These are phyloP conservation scores for Penicillium samsonianum DNA, from an alignment of 495 filamentous ascomycete species.

Conservation along the genomic window DNA sequence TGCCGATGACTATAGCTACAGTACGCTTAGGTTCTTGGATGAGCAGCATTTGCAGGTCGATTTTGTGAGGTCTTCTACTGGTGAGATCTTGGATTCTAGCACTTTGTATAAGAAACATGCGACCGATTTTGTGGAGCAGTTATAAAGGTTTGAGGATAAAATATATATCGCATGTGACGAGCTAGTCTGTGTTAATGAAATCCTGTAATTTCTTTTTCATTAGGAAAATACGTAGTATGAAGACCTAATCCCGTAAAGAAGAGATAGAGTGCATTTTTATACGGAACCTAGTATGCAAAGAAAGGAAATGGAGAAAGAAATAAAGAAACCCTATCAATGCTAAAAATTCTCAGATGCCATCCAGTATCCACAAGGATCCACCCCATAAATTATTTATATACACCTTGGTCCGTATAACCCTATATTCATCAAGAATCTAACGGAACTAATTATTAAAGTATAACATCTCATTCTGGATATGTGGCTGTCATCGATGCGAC, in stretches of 20 bases:
- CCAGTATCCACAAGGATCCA: not conserved
- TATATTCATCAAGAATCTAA: not conserved
- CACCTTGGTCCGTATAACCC: not conserved
- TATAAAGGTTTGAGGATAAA: not conserved
- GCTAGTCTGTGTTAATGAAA: no score
- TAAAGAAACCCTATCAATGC: not conserved
- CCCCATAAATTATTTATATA: not conserved
- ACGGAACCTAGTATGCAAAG: not conserved
- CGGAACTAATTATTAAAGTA: not conserved
- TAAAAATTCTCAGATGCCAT: not conserved
- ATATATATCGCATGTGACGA: no score
- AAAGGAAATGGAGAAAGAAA: no score
- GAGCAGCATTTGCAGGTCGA: conserved; percentile 38
- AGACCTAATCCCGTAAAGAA: no score
- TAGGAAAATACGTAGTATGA: no score
- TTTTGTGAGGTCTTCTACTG: conserved; percentile 51
- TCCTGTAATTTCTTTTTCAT: no score
- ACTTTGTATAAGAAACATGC: conserved; percentile 54
- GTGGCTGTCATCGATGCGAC: conserved; percentile 1
- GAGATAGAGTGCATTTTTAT: not conserved
- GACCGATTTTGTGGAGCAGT: conserved; percentile 53
- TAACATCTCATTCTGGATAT: not conserved
- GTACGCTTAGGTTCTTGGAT: conserved; percentile 36
- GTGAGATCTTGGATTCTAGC: conserved; percentile 53
- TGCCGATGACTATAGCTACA: conserved; percentile 57